phyloP scores from a whole-genome alignment of 2,329 filamentous ascomycete genomes.

The Arachnomyces sp. region DNA sequence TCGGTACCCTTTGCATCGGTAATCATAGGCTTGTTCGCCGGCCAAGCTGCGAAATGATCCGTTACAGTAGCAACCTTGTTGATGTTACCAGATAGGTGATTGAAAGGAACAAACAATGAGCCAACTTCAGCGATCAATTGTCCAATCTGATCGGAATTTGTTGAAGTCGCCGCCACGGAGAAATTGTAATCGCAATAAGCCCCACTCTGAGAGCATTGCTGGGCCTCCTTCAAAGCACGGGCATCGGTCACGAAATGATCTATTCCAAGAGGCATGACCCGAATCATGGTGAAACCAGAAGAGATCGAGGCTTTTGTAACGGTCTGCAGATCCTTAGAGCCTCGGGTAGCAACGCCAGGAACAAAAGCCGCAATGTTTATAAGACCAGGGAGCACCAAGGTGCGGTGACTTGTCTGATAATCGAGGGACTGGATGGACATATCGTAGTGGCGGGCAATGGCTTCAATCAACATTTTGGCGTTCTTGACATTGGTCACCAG shows the following conservation, averaged over 20 bases:
- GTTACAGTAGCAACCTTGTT: constrained; percentile 75
- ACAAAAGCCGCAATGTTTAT: constrained; percentile 77
- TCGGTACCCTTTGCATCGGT: constrained; percentile 76
- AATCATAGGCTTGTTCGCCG: constrained; percentile 68
- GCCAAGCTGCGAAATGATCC: constrained; percentile 72
- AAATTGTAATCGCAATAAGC: constrained; percentile 74
- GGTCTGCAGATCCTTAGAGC: constrained; percentile 59
- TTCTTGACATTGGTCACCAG: constrained; percentile 99
- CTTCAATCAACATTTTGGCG: constrained; percentile 93
- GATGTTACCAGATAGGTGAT: constrained; percentile 72
- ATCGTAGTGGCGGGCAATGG: constrained; percentile 80
- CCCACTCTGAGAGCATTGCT: constrained; percentile 60
- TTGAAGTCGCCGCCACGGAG: constrained; percentile 65
- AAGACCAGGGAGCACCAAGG: constrained; percentile 63
- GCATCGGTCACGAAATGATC: constrained; percentile 67
- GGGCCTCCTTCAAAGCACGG: constrained; percentile 61
- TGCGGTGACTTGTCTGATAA: constrained; percentile 82
- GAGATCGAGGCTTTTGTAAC: constrained; percentile 68
- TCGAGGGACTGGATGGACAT: constrained; percentile 77
- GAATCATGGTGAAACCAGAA: constrained; percentile 71
- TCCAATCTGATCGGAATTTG: constrained; percentile 67
- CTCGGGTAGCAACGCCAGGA: constrained; percentile 59
- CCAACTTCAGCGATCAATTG: constrained; percentile 66
- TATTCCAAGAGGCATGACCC: constrained; percentile 68
- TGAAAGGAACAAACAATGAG: constrained; percentile 76